phyloP scores from a whole-genome alignment of 2,329 filamentous ascomycete species.

The Aspergillus fumigatiaffinis region DNA sequence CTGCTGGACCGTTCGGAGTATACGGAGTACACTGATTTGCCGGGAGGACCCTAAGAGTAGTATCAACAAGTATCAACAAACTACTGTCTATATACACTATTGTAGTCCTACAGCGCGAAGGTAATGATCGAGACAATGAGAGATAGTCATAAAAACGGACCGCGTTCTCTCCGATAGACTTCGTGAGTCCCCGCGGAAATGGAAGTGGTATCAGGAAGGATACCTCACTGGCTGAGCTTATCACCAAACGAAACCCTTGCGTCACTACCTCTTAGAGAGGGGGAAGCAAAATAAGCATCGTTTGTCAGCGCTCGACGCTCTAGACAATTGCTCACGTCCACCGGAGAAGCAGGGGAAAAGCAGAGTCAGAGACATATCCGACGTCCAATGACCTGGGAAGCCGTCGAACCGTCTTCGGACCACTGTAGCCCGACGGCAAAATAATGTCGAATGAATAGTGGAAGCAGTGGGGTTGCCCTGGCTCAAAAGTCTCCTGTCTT shows the following conservation, averaged over 20 bases:
- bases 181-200: background rate
- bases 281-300: background rate
- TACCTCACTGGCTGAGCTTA: background rate
- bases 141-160: background rate
- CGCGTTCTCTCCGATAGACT: background rate
- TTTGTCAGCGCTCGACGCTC: background rate
- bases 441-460: slow-evolving; percentile 7
- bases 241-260: background rate
- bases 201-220: background rate
- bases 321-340: background rate
- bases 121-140: background rate
- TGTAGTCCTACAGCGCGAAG: background rate
- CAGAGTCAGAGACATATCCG: slow-evolving; percentile 1
- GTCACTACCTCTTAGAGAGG: background rate
- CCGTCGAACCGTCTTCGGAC: slow-evolving; percentile 21
- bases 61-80: background rate
- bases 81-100: background rate
- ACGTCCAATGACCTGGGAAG: background rate
- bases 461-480: slow-evolving; percentile 15
- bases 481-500: background rate
- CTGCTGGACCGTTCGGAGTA: slow-evolving; percentile 16
- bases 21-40: background rate
- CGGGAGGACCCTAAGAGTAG: background rate
- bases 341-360: slow-evolving; percentile 6
- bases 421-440: slow-evolving; percentile 29